Base-by-base conservation (phyloP, 1,139 yeast species). In the Tardiomyces depauwii region DNA sequence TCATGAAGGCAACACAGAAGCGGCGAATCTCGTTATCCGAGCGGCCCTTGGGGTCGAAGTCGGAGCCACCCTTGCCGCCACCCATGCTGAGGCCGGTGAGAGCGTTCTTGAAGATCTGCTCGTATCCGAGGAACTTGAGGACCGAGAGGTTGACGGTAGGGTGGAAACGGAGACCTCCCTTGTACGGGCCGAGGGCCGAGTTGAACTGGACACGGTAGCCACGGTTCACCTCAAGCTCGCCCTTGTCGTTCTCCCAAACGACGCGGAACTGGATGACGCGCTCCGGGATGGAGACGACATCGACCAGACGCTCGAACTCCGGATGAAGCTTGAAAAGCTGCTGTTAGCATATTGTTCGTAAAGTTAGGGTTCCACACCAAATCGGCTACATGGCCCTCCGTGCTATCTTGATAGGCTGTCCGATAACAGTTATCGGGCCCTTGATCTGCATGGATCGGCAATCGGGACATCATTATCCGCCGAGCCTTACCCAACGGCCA, bases 11-110 rank as follows among this genome's bases (percentile, higher is more conserved):
- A 62, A 77, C 79, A 76, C 97, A 89, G 79, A 91, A 91, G 71
- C 95, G 82, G 77, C 98, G 83, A 71, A 91, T 89, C 74, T 91
- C 98, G 59, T 73, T 68, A 69, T 89, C 94, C 49, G 95, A 76
- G 72, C 82, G 83, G 62, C 91, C 95, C 78, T 89, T 89, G 62
- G 96, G 96, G 73, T 89, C 87, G 71, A 91, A 91, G 73, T 91
- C 96, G 54, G 95, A 77, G 69, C 98, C 98, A 79, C 98, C 98
- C 71, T 91, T 91, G 73, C 96, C 98, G 76, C 98, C 98, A 67
- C 98, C 98, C 85, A 91, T 88, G 78, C 82, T 79, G 62, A 89
- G 78, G 61, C 97, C 97, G 59, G 98, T 91, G 63, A 91, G 77
- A 47, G 98, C 97, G 66, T 91, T 91, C 78, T 91, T 91, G 79